Evolutionary conservation across 768 basidiomycete species (phyloP).

Genomic region (Tricholoma bakamatsutake): DNA sequence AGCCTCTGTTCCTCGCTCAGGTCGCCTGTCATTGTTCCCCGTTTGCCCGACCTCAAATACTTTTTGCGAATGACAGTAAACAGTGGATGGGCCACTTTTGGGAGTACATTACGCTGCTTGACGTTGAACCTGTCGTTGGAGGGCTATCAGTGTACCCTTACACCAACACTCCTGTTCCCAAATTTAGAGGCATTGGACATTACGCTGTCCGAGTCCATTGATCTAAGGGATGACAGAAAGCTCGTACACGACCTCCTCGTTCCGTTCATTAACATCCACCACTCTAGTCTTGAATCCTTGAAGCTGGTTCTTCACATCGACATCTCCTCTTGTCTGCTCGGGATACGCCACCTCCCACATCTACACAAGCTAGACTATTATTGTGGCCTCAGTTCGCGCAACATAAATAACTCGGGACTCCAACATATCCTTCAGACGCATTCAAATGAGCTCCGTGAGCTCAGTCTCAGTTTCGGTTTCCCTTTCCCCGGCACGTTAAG

Average conservation of each 20-base stretch:
- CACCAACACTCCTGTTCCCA: background rate
- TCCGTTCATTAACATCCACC: background rate
- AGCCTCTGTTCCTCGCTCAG: background rate
- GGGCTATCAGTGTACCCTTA: background rate
- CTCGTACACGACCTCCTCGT: background rate
- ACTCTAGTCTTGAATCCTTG: background rate
- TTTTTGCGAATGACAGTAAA: background rate
- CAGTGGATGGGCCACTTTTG: background rate
- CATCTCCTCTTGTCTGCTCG: background rate
- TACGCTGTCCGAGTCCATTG: background rate
- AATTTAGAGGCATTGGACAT: background rate
- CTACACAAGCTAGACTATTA: background rate
- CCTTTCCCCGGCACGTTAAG: background rate
- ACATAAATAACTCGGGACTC: background rate
- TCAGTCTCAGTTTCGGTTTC: background rate
- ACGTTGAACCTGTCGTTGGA: background rate
- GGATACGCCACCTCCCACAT: background rate
- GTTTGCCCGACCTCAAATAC: background rate
- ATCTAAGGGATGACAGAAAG: background rate
- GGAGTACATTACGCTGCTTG: background rate
- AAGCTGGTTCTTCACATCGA: background rate
- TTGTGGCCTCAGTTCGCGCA: background rate
- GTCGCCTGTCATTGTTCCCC: background rate
- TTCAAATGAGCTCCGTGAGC: background rate
- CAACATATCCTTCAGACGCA: background rate